These are phyloP conservation scores for Plasmodium adleri DNA, from an alignment of 169 alveolate species.

Conservation along the genomic window DNA sequence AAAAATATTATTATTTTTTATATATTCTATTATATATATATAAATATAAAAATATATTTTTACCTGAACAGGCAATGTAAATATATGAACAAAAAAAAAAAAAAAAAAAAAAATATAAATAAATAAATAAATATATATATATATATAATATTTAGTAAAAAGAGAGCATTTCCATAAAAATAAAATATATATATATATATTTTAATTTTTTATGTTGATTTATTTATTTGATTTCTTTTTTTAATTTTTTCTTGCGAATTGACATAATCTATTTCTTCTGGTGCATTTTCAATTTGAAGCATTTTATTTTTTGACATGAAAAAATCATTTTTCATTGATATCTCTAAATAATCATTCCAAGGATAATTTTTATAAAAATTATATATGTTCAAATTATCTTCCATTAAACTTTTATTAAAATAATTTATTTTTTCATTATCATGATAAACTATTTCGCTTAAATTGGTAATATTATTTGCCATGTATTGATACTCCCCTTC, in stretches of 20 bases:
- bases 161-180: too few relatives aligned
- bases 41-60: neutral
- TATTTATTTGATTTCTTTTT: neutral
- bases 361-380: constrained; percentile 42
- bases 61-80: constrained; percentile 10
- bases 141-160: neutral
- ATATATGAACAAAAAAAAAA: neutral
- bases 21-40: neutral
- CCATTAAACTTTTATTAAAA: constrained; percentile 47
- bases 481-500: constrained; percentile 54
- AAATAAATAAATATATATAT: neutral
- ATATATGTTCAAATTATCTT: constrained; percentile 35
- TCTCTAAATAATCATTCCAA: constrained; percentile 39
- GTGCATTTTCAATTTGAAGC: constrained; percentile 39
- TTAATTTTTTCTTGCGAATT: constrained; percentile 10
- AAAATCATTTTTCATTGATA: constrained; percentile 48
- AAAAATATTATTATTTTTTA: too few relatives aligned
- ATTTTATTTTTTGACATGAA: constrained; percentile 39
- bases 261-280: constrained; percentile 41
- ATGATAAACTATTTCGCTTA: constrained; percentile 53
- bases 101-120: neutral
- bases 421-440: constrained; percentile 33
- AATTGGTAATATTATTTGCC: constrained; percentile 27
- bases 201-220: neutral
- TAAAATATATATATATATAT: neutral